These are phyloP conservation scores for Rhododendron simsii DNA, from an alignment of 148 eudicot species.

Conservation along the genomic window DNA sequence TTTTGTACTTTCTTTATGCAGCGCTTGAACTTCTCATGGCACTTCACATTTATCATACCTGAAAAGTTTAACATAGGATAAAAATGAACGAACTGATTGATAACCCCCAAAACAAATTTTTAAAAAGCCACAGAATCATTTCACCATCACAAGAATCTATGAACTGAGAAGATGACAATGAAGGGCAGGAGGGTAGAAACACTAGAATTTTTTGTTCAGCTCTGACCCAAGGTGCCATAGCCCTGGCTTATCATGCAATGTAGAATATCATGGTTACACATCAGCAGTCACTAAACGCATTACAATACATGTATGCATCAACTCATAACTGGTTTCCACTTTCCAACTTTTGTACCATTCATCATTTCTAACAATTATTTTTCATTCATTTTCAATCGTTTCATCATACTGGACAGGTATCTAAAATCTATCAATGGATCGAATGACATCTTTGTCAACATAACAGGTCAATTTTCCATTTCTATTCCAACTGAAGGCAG, in stretches of 20 bases:
- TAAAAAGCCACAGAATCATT: neutral
- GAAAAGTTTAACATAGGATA: constrained; percentile 12
- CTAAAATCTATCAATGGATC: neutral
- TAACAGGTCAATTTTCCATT: neutral
- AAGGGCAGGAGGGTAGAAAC: neutral
- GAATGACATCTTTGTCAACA: neutral
- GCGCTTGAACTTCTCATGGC: constrained; percentile 93
- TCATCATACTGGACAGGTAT: neutral
- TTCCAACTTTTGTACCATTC: neutral
- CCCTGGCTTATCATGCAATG: neutral
- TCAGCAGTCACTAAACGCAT: neutral
- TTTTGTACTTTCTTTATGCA: constrained; percentile 94
- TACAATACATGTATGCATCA: neutral
- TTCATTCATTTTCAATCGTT: neutral
- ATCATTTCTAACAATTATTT: neutral
- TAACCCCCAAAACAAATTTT: neutral
- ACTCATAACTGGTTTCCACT: neutral
- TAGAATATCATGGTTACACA: neutral
- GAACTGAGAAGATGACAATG: neutral
- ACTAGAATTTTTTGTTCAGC: neutral
- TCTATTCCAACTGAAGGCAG: neutral
- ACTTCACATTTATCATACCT: constrained; percentile 79
- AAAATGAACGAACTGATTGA: neutral
- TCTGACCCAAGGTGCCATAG: neutral
- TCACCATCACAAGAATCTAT: neutral